These are phyloP conservation scores for Bolboschoenus planiculmis DNA, from an alignment of 176 grass and related monocot genomes.

Conservation along the genomic window DNA sequence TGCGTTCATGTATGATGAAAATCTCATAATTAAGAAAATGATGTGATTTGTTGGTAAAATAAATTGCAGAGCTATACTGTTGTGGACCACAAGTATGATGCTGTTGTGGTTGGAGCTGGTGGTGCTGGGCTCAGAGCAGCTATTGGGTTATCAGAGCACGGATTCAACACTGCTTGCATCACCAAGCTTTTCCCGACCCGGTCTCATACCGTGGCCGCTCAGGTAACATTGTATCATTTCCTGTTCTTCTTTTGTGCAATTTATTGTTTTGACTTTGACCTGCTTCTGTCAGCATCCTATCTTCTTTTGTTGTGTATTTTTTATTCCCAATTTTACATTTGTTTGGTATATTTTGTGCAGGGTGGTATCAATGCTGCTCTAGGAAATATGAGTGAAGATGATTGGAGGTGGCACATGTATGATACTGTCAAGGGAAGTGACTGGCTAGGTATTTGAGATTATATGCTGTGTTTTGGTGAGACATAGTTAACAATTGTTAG, in stretches of 20 bases:
- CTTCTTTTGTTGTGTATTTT: neutral
- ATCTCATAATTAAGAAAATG: constrained; percentile 2
- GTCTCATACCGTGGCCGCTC: constrained; percentile 86
- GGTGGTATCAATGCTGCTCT: constrained; percentile 97
- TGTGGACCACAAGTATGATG: constrained; percentile 93
- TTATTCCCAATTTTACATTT: neutral
- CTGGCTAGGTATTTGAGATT: constrained; percentile 59
- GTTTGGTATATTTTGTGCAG: constrained; percentile 20
- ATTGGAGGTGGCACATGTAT: constrained; percentile 99
- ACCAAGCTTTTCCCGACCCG: constrained; percentile 98
- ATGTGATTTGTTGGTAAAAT: neutral
- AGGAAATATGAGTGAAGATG: constrained; percentile 97
- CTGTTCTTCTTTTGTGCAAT: neutral
- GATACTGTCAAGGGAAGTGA: constrained; percentile 98
- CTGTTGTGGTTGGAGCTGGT: constrained; percentile 86
- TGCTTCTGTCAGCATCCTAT: neutral
- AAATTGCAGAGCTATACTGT: constrained; percentile 66
- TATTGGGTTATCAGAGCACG: constrained; percentile 90
- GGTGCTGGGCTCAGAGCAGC: constrained; percentile 85
- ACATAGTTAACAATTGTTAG: neutral
- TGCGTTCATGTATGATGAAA: neutral
- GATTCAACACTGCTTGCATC: constrained; percentile 95
- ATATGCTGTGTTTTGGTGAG: neutral
- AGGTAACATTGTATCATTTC: constrained; percentile 35
- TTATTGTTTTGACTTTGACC: neutral